Evolutionary conservation across 2,329 filamentous ascomycete species (phyloP), one percentile per base, ranked within the genome.

Genomic region (Beauveria asiatica): DNA sequence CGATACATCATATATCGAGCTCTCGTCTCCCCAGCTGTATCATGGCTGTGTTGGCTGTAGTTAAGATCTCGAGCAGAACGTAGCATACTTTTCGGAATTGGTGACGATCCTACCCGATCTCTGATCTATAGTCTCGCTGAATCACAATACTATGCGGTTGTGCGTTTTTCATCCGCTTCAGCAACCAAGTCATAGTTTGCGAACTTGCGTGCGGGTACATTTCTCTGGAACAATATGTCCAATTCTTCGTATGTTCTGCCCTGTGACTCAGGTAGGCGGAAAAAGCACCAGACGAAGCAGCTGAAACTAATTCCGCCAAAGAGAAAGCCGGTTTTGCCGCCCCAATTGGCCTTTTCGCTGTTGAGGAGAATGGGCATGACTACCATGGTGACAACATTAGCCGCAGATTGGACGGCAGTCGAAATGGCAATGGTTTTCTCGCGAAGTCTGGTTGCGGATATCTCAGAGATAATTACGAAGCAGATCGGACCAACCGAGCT

Each of bases 401-500:
- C 68, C 19, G 63, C 66, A 16, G 60, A 66, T 27, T 62, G 67
- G 3, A 65, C 64, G 0, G 71, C 69, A 0, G 70, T 68, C 17
- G 67, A 67, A 33, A 72, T 65, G 2, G 70, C 70, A 5, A 71
- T 67, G 0, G 72, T 73, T 19, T 69, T 69, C 0, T 68, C 67
- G 0, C 72, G 68, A 3, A 74, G 64, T 4, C 72, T 67, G 16
- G 71, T 70, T 0, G 73, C 70, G 0, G 73, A 74, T 9, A 74
- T 72, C 59, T 75, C 72, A 30, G 75, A 68, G 3, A 76, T 72
- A 50, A 77, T 68, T 21, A 73, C 75, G 69, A 75, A 77, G 60
- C 72, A 72, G 37, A 77, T 74, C 4, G 75, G 75, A 0, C 75
- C 75, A 30, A 76, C 72, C 1, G 72, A 71, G 68, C 75, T 74